Evolutionary conservation across 2,329 filamentous ascomycete genomes (phyloP), one percentile per base, ranked within the genome.

Genomic region (Ascochyta lentis): DNA sequence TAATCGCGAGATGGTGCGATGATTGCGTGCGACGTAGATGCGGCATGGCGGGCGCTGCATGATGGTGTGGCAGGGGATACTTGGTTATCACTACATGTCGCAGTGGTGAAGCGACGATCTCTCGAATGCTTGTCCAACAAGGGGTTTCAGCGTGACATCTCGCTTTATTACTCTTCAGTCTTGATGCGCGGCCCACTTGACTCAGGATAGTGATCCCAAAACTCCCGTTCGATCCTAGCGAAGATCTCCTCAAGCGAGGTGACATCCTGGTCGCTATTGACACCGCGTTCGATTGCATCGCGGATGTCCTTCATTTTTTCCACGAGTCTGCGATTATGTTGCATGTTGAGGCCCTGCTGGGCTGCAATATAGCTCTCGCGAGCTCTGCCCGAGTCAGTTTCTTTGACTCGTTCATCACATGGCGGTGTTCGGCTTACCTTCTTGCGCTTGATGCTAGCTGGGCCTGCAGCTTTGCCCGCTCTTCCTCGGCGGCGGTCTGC

Each of bases 361-460:
- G 47, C 42, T 2, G 46, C 34, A 6, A 45, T 6, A 22, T 45
- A 55, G 41, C 45, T 54, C 27, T 54, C 45, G 10, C 51, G 44
- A 13, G 43, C 43, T 24, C 50, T 54, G 22, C 4, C 1, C 4
- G 16, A 22, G 38, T 54, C 3, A 54, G 34, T 16, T 1, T 38
- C 12, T 12, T n/a, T 13, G 5, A 34, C 10, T 6, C 19, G 9
- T 10, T 23, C 12, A 24, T 16, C 3, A 23, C 29, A 12, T 13
- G 4, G 19, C 4, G 4, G 23, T 7, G 2, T n/a, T n/a, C 3
- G 2, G 33, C 50, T 39, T 19, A 54, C 50, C 43, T 44, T 19
- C 23, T 43, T 10, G 50, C 50, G 27, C 44, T 48, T n/a, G 44
- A 39, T 38, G 50, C 31, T 16, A 54, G 50, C 31, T 54, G 50